Conservation (phyloP, 805 yeast species). For the Wickerhamiella spandovensis region DNA sequence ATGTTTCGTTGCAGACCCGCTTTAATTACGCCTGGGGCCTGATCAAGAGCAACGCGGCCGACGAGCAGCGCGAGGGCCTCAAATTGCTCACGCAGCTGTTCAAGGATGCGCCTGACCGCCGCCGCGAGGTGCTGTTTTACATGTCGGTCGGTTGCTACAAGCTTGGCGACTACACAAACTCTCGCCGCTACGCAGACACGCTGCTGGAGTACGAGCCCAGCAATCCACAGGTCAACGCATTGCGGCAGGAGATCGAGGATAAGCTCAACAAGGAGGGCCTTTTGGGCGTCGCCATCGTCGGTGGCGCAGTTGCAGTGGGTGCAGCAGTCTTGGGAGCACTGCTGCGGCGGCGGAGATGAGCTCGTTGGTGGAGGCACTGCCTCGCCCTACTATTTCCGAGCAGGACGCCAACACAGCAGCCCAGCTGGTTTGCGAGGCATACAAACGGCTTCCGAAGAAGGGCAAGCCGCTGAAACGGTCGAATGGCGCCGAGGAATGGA, state of each 20-base stretch:
- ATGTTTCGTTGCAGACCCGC: conserved; percentile 66
- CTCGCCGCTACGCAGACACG: conserved; percentile 73
- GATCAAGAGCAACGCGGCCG: conserved; percentile 50
- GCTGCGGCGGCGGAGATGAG: conserved; percentile 15
- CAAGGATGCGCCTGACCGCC: conserved; percentile 64
- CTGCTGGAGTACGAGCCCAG: conserved; percentile 71
- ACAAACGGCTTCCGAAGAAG: conserved; percentile 19
- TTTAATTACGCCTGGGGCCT: conserved; percentile 97
- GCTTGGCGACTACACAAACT: conserved; percentile 73
- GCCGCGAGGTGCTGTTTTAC: conserved; percentile 84
- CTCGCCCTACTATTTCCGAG: too few species aligned
- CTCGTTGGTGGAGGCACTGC: background rate
- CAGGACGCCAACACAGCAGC: conserved; percentile 14
- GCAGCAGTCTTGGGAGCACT: conserved; percentile 40
- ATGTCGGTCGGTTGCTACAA: conserved; percentile 78
- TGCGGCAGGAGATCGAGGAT: conserved; percentile 69
- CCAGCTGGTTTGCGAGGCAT: conserved; percentile 15
- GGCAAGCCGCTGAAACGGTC: conserved; percentile 52
- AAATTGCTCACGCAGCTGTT: conserved; percentile 46
- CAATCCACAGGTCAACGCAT: conserved; percentile 58
- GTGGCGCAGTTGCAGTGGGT: conserved; percentile 76
- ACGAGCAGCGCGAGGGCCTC: conserved; percentile 68
- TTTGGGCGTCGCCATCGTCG: conserved; percentile 74
- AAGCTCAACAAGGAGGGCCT: conserved; percentile 78
- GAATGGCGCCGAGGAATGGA: conserved; percentile 67